Evolutionary conservation across 495 filamentous ascomycete genomes (phyloP).

Genomic region (Peziza echinospora): DNA sequence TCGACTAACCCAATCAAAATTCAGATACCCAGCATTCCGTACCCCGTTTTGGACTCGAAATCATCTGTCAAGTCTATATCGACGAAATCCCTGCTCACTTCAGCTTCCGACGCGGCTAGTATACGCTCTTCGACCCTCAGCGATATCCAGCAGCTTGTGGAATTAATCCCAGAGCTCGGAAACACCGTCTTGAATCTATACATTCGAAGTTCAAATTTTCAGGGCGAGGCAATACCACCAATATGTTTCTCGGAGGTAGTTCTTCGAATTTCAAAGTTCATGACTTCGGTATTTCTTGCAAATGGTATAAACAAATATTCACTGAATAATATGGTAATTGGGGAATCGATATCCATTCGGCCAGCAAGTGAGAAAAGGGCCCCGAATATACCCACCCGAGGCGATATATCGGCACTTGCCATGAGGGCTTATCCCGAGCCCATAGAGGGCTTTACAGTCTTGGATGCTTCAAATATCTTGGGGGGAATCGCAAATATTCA

Average conservation of each 20-base stretch:
- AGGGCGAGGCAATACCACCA: conserved; percentile 60
- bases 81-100: conserved; percentile 20
- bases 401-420: conserved; percentile 16
- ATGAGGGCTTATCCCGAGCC: conserved; percentile 19
- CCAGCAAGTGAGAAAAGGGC: conserved; percentile 15
- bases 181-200: conserved; percentile 73
- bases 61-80: conserved; percentile 24
- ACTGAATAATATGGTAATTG: conserved; percentile 44
- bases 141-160: conserved; percentile 39
- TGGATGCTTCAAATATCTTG: conserved; percentile 30
- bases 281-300: conserved; percentile 45
- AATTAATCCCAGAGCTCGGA: conserved; percentile 47
- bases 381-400: conserved; percentile 19
- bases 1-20: conserved; percentile 1
- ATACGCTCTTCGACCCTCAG: conserved; percentile 12
- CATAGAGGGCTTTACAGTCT: conserved; percentile 23
- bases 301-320: conserved; percentile 48
- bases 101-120: conserved; percentile 7
- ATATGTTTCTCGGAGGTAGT: conserved; percentile 61
- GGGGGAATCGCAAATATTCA: conserved; percentile 71
- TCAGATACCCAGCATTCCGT: conserved; percentile 41
- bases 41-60: conserved; percentile 29
- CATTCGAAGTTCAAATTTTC: conserved; percentile 46
- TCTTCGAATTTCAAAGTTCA: conserved; percentile 54
- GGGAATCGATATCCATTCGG: conserved; percentile 24